phyloP scores from a whole-genome alignment of 805 yeast species.

The Wickerhamomyces bovis region DNA sequence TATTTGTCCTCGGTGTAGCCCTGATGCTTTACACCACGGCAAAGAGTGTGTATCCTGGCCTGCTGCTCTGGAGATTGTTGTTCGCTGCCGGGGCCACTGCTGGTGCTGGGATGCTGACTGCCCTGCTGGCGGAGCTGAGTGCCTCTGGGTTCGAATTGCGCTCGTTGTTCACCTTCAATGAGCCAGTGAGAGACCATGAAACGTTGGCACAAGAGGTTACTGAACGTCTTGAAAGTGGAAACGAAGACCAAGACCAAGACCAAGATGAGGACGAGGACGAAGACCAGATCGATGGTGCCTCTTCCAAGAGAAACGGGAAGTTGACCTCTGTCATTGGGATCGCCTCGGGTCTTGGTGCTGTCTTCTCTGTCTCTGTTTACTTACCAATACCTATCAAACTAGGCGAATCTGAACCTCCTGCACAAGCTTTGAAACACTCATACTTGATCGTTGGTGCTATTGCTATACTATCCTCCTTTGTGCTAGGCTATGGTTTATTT shows the following conservation, averaged over 20 bases:
- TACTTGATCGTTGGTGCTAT: slow-evolving; percentile 42
- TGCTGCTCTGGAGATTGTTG: slow-evolving; percentile 44
- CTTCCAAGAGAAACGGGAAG: slow-evolving; percentile 40
- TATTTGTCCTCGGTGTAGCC: slow-evolving; percentile 40
- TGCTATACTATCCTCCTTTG: slow-evolving; percentile 33
- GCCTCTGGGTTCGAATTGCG: slow-evolving; percentile 35
- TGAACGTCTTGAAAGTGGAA: neutral
- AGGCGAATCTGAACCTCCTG: slow-evolving; percentile 34
- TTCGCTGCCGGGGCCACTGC: slow-evolving; percentile 58
- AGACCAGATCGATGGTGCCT: slow-evolving; percentile 5
- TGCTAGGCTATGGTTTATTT: slow-evolving; percentile 40
- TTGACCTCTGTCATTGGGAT: slow-evolving; percentile 57
- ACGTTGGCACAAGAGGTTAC: neutral
- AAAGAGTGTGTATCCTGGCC: slow-evolving; percentile 39
- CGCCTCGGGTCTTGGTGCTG: slow-evolving; percentile 61
- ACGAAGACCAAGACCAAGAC: neutral
- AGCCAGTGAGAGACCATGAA: slow-evolving; percentile 4
- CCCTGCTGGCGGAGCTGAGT: slow-evolving; percentile 50
- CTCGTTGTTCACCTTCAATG: slow-evolving; percentile 15
- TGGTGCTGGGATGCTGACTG: slow-evolving; percentile 53
- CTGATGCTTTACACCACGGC: slow-evolving; percentile 45
- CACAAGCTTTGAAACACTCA: slow-evolving; percentile 40
- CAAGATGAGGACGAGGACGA: slow-evolving; percentile 7
- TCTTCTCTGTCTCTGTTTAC: slow-evolving; percentile 49
- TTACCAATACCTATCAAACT: slow-evolving; percentile 52